Base-by-base conservation (phyloP, 2,329 filamentous ascomycete species). In the Fusarium siculi region DNA sequence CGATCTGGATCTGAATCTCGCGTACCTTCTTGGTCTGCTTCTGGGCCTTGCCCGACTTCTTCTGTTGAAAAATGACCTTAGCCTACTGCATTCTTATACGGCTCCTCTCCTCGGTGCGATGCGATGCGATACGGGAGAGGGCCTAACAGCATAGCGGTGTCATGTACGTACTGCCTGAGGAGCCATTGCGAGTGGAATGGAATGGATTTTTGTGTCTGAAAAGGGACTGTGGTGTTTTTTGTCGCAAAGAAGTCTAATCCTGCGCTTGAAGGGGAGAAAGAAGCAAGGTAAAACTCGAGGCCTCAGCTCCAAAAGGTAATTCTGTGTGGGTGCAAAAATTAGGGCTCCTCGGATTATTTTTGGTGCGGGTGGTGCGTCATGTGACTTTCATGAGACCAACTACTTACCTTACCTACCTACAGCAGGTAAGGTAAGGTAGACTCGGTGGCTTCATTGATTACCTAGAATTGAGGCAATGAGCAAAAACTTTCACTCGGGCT, bases 91-190 rank as follows among this genome's bases (percentile, higher is more conserved):
- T 90, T 76, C 49, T 72, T 77, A 73, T 68, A 65, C 64, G 66
- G 62, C 77, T 55, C 72, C 73, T 65, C 70, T 74, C 72, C 49
- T 55, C 47, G 43, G 12, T 55, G n/a, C 53, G 47, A n/a, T 56
- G n/a, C 53, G 39, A 18, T 55, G 25, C 52, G 49, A 12, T 53
- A 30, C 53, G 44, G 68, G 68, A 79, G 81, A 60, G 83, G 88
- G 91, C 90, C 93, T 70, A 64, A 93, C 94, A 97, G 95, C 95
- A 97, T 97, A 97, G 95, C 95, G 87, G 85, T 93, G 89, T 87
- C 84, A 85, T 83, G 85, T 90, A 97, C 95, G 87, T 97, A 98
- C 95, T 87, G 92, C 89, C 86, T 88, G 88, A 86, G 92, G 90
- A 91, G 92, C 93, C 94, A 97, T 97, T 93, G 85, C 88, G 86